Evolutionary conservation across 768 basidiomycete genomes (phyloP), one percentile per base, ranked within the genome.

Genomic region (Trametes villosa): DNA sequence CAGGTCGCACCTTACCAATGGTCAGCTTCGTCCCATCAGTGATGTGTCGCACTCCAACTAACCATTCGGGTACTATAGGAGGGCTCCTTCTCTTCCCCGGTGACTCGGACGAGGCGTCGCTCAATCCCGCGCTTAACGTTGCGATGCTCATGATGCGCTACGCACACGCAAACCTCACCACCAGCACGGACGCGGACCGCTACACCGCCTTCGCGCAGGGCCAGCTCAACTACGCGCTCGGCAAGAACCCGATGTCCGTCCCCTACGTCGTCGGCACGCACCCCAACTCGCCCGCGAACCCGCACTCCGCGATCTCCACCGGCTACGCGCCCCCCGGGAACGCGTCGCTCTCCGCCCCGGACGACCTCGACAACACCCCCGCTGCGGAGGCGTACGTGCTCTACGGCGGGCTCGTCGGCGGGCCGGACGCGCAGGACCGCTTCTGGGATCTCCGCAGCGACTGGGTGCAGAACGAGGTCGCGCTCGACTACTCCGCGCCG

Each of bases 401-500:
- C 9, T 96, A 94, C 68, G 95, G 95, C 30, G 94, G 88, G 24
- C 84, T 95, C 27, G 83, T 96, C 15, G 96, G 96, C 44, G 96
- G 95, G 30, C 95, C 95, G 0, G 85, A 91, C 68, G 78, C 77
- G 59, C 78, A 82, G 26, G 95, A 92, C 70, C 79, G 80, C 26
- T 97, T 83, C 75, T 96, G 83, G 71, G 91, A 97, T 68, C 87
- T 94, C 60, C 86, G 96, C 38, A 87, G 83, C 57, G 94, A 96
- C 71, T 96, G 93, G 91, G 88, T 88, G 1, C 82, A 96, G 75
- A 90, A 87, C 18, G 95, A 97, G 82, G 79, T 87, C 52, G 91
- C 89, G n/a, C 75, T 94, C 40, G 95, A 97, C 70, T 95, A 94
- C 72, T 92, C 91, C 65, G 92, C 94, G 0, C 93, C 94, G 2